Base-by-base conservation (phyloP, 345 rosid species). In the Citrus trifoliata region DNA sequence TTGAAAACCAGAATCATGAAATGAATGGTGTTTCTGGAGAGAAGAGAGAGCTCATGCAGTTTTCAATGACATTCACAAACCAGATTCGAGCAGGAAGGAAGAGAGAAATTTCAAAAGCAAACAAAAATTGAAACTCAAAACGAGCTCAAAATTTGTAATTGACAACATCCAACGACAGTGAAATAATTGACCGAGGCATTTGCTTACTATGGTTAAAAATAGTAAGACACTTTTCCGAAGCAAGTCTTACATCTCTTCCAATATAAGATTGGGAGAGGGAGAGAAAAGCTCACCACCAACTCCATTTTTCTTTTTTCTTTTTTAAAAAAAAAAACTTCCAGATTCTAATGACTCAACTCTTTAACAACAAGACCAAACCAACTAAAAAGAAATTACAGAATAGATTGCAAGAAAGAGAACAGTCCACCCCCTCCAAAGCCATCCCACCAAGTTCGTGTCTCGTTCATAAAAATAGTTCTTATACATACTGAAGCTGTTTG, bases 261-360 rank as follows among this genome's bases (percentile, higher is more conserved):
- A 56, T 46, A 61, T 28, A 71, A 22, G 75, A 21, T n/a, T 59
- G 66, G 32, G 73, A 5, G 55, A 38, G 46, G 22, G 18, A 46
- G 51, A 46, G 51, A 46, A 77, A 9, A 38, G 67, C 27, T 30
- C 19, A 6, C 42, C 21, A 27, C 33, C 67, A 35, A 77, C 75
- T 38, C 38, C 16, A 51, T 7, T 22, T 75, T 60, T 37, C 38
- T 22, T 75, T 60, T 30, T 38, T 60, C n/a, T 30, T 25, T 33
- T 32, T 32, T 4, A 0, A 32, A 32, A 32, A 27, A 53, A 40
- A 67, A 80, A 70, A 35, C 73, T 35, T 71, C 24, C 48, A n/a
- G 7, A 74, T 81, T 81, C 85, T 76, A 66, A 73, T 77, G 83
- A 67, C 83, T 28, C 58, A 13, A n/a, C 79, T 32, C 79, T 51